Evolutionary conservation across 768 basidiomycete species (phyloP).

Genomic region (Collybiopsis luxurians): DNA sequence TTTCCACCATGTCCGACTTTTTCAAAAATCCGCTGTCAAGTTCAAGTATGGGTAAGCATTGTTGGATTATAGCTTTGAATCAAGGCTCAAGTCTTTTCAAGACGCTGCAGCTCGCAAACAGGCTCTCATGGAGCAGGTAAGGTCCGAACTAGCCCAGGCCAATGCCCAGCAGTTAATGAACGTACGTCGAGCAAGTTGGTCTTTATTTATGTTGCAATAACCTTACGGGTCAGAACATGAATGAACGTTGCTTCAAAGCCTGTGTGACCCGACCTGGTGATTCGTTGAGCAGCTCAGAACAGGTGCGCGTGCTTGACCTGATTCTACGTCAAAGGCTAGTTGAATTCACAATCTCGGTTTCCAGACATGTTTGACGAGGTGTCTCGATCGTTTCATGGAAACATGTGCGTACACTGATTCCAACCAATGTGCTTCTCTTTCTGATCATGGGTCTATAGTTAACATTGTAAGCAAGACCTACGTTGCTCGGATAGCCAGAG

Average conservation of each 20-base stretch:
- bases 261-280: slow-evolving; percentile 75
- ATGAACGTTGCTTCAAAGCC: slow-evolving; percentile 74
- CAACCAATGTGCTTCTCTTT: background rate
- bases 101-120: slow-evolving; percentile 50
- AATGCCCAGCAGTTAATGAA: slow-evolving; percentile 84
- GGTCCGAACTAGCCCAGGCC: slow-evolving; percentile 65
- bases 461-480: slow-evolving; percentile 76
- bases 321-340: background rate
- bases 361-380: slow-evolving; percentile 73
- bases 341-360: background rate
- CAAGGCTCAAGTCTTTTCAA: slow-evolving; percentile 13
- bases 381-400: slow-evolving; percentile 82
- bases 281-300: slow-evolving; percentile 67
- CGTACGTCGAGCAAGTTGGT: slow-evolving; percentile 34
- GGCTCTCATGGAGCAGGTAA: slow-evolving; percentile 60
- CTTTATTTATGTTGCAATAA: background rate
- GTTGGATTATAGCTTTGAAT: too few relatives aligned
- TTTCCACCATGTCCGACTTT: slow-evolving; percentile 49
- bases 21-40: slow-evolving; percentile 34
- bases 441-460: slow-evolving; percentile 39
- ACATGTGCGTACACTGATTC: slow-evolving; percentile 56
- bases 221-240: slow-evolving; percentile 56
- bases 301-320: slow-evolving; percentile 44
- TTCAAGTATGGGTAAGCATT: slow-evolving; percentile 25
- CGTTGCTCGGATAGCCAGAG: slow-evolving; percentile 51